A percentile compares a stretch with the other conserved stretches of the same genome.
Conservation (phyloP, 805 yeast species). For the Candida palmyrensis region DNA sequence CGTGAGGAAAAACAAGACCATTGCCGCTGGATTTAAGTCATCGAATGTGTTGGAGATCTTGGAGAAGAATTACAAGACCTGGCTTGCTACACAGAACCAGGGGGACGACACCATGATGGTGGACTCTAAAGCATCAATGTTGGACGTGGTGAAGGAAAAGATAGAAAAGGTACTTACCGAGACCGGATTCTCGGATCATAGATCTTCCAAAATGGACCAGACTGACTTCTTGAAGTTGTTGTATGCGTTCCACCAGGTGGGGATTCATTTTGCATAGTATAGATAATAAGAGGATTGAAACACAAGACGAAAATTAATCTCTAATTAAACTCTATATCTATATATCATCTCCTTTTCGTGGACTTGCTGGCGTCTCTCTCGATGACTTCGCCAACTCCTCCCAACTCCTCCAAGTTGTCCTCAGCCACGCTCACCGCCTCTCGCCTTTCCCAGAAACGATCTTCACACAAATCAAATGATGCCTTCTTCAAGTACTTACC, state of each 20-base stretch:
- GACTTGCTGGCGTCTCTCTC: slow-evolving; percentile 59
- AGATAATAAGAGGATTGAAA: neutral
- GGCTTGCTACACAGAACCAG: slow-evolving; percentile 48
- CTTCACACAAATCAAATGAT: slow-evolving; percentile 87
- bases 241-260: slow-evolving; percentile 94
- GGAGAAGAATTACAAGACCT: slow-evolving; percentile 84
- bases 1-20: slow-evolving; percentile 88
- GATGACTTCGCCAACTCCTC: slow-evolving; percentile 84
- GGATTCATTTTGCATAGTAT: slow-evolving; percentile 83
- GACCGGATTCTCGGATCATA: slow-evolving; percentile 76
- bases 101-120: slow-evolving; percentile 34
- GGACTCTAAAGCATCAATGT: slow-evolving; percentile 37
- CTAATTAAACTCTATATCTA: neutral
- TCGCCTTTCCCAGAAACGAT: slow-evolving; percentile 98
- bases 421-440: slow-evolving; percentile 86
- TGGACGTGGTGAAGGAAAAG: slow-evolving; percentile 56
- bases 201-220: slow-evolving; percentile 94
- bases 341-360: slow-evolving; percentile 40
- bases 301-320: slow-evolving; percentile 1
- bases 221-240: slow-evolving; percentile 83
- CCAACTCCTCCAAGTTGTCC: slow-evolving; percentile 83
- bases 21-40: slow-evolving; percentile 89
- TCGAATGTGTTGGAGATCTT: slow-evolving; percentile 72
- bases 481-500: slow-evolving; percentile 87
- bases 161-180: slow-evolving; percentile 70